Base-by-base conservation (phyloP, 1,139 yeast genomes). In the Meyerozyma smithsonii region DNA sequence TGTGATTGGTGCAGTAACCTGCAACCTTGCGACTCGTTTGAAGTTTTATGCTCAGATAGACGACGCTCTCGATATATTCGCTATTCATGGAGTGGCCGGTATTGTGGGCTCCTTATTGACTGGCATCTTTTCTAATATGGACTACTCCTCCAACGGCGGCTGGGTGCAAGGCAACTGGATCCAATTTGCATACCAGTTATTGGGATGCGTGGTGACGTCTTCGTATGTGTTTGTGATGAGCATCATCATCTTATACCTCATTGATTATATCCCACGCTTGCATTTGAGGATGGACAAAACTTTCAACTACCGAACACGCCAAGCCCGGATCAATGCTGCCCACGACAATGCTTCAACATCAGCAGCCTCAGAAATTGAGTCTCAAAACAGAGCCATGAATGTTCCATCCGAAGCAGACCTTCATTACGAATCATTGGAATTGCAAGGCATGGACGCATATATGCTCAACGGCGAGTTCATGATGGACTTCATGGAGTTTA, bases 391-490 rank as follows among this genome's bases (percentile, higher is more conserved):
- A n/a, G n/a, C n/a, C n/a, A 18, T 4, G n/a, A 14, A 10, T 11
- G 34, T 16, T 10, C 34, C 34, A 8, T 17, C 34, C 6, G 34
- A 30, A 11, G 5, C 10, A 16, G 34, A 30, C 10, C 21, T 30
- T n/a, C 15, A 17, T 30, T 30, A 10, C 34, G 34, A 30, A 18
- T n/a, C 14, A 8, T 14, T 57, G 3, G 82, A 77, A 50, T 42
- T 71, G n/a, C 48, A 61, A 23, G 83, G 83, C 1, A 55, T 75
- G 2, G 83, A 77, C 50, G 49, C 62, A 26, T 66, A 68, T 40
- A 81, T 76, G 51, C 74, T 75, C 42, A 63, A 65, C 47, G 78
- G 79, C n/a, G 83, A 77, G 51, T 64, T 61, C 43, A 65, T 70
- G 42, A 62, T 61, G 62, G 77, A 74, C 52, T 72, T 61, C 44